phyloP scores from a whole-genome alignment of 305 asterid species.

The Plantago lanceolata region DNA sequence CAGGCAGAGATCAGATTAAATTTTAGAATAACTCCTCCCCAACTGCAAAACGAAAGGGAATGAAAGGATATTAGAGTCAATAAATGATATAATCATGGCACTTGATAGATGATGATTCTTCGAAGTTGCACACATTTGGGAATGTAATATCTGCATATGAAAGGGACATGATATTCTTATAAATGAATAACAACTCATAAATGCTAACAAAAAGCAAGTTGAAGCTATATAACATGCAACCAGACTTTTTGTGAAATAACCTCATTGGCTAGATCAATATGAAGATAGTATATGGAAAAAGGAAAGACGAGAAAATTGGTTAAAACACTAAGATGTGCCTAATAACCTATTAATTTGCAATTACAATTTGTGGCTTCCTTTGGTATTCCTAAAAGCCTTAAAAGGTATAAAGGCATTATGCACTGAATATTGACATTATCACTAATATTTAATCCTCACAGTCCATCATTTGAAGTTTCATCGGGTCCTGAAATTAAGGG shows the following conservation, averaged over 20 bases:
- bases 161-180: neutral
- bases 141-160: constrained; percentile 6
- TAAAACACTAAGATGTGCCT: too few relatives aligned
- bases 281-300: neutral
- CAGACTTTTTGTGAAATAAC: neutral
- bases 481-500: neutral
- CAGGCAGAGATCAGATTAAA: constrained; percentile 22
- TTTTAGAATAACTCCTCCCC: constrained; percentile 10
- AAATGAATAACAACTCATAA: too few relatives aligned
- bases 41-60: constrained; percentile 27
- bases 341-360: neutral
- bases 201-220: neutral
- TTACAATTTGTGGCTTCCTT: neutral
- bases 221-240: neutral
- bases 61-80: constrained; percentile 16
- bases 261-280: neutral
- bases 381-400: neutral
- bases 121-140: neutral
- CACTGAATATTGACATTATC: neutral
- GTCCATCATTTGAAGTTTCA: neutral
- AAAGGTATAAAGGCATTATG: neutral
- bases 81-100: neutral
- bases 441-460: neutral
- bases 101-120: constrained; percentile 12
- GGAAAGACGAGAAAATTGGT: neutral